A percentile compares a stretch with the other conserved stretches of the same genome.
Conservation (phyloP, 139 green algal genomes). For the Marvania coccoides region DNA sequence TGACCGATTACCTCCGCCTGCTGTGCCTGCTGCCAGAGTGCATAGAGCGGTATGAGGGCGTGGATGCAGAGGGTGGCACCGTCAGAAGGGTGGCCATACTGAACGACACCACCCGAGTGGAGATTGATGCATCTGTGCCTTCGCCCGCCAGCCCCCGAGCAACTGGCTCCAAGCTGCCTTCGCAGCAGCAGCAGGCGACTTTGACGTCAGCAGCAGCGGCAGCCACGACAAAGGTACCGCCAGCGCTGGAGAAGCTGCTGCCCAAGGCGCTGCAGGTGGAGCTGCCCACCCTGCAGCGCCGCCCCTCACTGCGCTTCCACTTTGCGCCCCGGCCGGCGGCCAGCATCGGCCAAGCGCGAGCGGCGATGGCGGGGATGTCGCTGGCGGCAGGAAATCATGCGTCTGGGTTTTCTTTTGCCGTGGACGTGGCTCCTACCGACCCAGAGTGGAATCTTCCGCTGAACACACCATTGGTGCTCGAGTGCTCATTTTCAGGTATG, state of each 20-base stretch:
- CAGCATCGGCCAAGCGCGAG: no score
- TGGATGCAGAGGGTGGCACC: not conserved
- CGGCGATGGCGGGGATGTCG: no score
- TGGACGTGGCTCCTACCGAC: conserved; percentile 11
- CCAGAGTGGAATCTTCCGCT: conserved; percentile 4
- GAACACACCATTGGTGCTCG: no score
- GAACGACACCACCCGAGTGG: not conserved
- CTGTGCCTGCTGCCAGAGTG: conserved; percentile 6
- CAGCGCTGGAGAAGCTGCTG: not conserved
- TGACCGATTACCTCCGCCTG: not conserved
- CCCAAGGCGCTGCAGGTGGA: conserved; percentile 1
- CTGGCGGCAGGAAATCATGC: no score
- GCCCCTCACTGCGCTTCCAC: no score
- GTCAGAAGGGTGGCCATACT: conserved; percentile 8
- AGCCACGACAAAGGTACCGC: no score
- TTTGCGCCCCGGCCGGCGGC: no score
- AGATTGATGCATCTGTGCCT: conserved; percentile 4
- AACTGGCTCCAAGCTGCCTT: no score
- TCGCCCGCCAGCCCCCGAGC: not conserved
- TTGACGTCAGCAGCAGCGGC: not conserved
- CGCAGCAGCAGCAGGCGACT: not conserved
- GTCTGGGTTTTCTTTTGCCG: no score
- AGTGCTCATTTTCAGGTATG: no score
- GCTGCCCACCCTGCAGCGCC: not conserved
- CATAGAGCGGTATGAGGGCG: conserved; percentile 13